phyloP scores from a whole-genome alignment of 768 basidiomycete genomes.

The Macrolepiota albuminosa region DNA sequence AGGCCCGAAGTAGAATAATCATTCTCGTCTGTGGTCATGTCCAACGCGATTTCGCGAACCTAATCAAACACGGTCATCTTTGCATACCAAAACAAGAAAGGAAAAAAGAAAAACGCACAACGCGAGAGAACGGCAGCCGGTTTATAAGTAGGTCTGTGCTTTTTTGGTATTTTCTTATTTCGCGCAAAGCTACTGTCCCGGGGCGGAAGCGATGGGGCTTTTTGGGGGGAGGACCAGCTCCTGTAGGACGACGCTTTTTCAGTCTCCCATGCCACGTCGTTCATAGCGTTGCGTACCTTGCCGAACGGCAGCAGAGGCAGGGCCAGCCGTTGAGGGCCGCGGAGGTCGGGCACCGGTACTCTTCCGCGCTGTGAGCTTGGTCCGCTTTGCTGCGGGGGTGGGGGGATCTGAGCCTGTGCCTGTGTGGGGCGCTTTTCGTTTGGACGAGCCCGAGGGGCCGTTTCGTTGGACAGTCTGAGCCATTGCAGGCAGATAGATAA shows the following conservation, averaged over 20 bases:
- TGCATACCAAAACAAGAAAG: background rate
- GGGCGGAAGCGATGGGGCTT: conserved; percentile 75
- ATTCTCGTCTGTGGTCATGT: conserved; percentile 80
- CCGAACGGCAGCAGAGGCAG: conserved; percentile 2
- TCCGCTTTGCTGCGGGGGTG: conserved; percentile 46
- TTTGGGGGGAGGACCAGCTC: conserved; percentile 18
- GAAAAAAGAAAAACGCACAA: conserved; percentile 49
- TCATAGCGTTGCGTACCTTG: background rate
- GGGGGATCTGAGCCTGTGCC: conserved; percentile 40
- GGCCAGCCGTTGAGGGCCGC: conserved; percentile 23
- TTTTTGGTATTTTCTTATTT: conserved; percentile 94
- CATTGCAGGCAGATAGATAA: conserved; percentile 34
- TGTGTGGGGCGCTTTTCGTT: conserved; percentile 41
- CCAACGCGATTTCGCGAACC: conserved; percentile 94
- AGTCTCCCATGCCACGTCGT: background rate
- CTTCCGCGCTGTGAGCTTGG: conserved; percentile 73
- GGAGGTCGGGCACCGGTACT: conserved; percentile 71
- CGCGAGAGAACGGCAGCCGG: conserved; percentile 88
- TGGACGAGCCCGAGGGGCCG: conserved; percentile 33
- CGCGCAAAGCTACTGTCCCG: conserved; percentile 84
- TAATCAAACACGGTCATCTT: conserved; percentile 25
- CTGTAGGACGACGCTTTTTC: background rate
- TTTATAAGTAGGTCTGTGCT: conserved; percentile 84
- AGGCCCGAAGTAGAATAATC: conserved; percentile 55
- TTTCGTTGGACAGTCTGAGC: conserved; percentile 64